Base-by-base conservation (phyloP, 2,329 filamentous ascomycete genomes). In the Calonectria honghensis region DNA sequence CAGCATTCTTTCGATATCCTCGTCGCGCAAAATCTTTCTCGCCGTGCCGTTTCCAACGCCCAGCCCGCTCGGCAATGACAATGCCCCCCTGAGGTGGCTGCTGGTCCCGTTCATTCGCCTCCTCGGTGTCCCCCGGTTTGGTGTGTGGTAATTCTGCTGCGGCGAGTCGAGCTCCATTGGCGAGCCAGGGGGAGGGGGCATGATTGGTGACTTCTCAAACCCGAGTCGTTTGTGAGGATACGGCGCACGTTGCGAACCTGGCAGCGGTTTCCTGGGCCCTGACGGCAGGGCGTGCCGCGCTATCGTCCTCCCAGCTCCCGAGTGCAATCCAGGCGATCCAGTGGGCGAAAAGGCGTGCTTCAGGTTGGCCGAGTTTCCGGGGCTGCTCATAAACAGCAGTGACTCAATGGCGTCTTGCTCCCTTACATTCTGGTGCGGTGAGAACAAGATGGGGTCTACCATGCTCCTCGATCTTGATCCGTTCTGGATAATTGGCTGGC, bases 341-440 rank as follows among this genome's bases (percentile, higher is more conserved):
- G 85, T 81, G 0, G 87, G 85, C 0, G 90, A 88, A 73, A 91
- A 91, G 13, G 85, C 82, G 74, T 90, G 90, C 76, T 91, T 91
- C 79, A 93, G 84, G 74, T 91, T 92, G 52, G 90, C 88, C 57
- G 93, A 93, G 83, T 95, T 94, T 20, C 93, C 93, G 0, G 94
- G 94, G 76, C 93, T 95, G 80, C 94, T 95, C 92, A 97, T 94
- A 81, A 96, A 96, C 32, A 96, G 87, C 31, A 97, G 85, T 0
- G 94, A 94, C 81, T 96, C 94, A 61, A 96, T 92, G 7, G 95
- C 95, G 80, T 96, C 95, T 81, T 96, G 94, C 81, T 97, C 95
- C 67, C 94, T 91, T 76, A 94, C 93, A 71, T 93, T 79, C 65
- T 81, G 93, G 72, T 84, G 83, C 0, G 93, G 93, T 37, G 93